A percentile compares a stretch with the other conserved stretches of the same genome.
Evolutionary conservation across 495 filamentous ascomycete genomes (phyloP).

Genomic region (Neurospora sublineolata): DNA sequence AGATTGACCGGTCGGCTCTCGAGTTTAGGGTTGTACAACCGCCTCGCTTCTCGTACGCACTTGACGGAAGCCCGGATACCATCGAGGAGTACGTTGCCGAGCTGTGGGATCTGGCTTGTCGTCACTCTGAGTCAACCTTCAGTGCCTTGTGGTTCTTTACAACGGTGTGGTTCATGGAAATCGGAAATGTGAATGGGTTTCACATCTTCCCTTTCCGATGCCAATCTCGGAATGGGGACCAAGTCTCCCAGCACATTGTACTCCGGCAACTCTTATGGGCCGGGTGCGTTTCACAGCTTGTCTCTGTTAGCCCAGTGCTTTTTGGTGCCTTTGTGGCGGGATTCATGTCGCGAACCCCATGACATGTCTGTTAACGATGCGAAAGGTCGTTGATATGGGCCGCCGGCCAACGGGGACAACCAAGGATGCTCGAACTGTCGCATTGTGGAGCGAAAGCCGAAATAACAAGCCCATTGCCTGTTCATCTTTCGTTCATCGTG

Average conservation of each 20-base stretch:
- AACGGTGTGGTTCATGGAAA: slow-evolving; percentile 1
- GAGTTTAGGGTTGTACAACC: background rate
- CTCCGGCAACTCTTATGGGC: background rate
- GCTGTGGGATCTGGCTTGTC: background rate
- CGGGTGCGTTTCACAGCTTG: background rate
- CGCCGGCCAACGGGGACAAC: background rate
- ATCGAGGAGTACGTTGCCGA: background rate
- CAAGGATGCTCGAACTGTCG: background rate
- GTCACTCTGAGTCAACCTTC: background rate
- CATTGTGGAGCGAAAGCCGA: background rate
- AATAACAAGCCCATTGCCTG: background rate
- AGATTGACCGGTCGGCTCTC: background rate
- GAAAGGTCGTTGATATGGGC: background rate
- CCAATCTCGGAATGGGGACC: background rate
- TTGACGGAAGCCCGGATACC: background rate
- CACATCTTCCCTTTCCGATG: background rate
- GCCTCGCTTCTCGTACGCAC: background rate
- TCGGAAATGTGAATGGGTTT: background rate
- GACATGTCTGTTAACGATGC: background rate
- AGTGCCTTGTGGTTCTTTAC: background rate
- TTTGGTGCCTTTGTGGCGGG: background rate
- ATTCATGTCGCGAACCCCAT: background rate
- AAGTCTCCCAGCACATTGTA: background rate
- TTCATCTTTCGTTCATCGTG: background rate
- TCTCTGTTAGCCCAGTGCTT: background rate